Evolutionary conservation across 495 filamentous ascomycete genomes (phyloP).

Genomic region (Penicillium paxilli): DNA sequence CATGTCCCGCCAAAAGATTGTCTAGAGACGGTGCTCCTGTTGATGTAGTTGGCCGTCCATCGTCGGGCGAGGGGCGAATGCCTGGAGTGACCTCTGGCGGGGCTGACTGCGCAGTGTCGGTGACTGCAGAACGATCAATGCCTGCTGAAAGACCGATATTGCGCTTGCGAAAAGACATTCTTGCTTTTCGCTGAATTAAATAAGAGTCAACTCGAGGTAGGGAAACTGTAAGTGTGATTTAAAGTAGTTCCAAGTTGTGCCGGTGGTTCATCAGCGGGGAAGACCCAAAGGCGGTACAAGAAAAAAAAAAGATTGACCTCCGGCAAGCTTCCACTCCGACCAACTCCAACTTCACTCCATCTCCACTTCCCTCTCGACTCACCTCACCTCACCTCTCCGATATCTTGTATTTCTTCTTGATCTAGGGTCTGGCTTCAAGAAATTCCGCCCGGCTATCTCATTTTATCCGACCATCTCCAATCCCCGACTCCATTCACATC

Average conservation of each 20-base stretch:
- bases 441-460: too few relatives aligned
- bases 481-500: slow-evolving; percentile 3
- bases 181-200: slow-evolving; percentile 2
- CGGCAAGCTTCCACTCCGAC: slow-evolving; percentile 26
- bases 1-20: slow-evolving; percentile 80
- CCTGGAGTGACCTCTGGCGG: slow-evolving; percentile 56
- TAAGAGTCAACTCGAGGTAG: background rate
- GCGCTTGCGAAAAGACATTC: slow-evolving; percentile 91
- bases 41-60: slow-evolving; percentile 86
- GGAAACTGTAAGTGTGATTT: background rate
- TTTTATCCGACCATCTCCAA: too few relatives aligned
- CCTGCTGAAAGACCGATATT: slow-evolving; percentile 67
- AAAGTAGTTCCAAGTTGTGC: background rate
- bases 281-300: slow-evolving; percentile 31
- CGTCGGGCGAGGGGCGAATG: slow-evolving; percentile 82
- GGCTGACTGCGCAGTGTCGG: slow-evolving; percentile 36
- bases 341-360: slow-evolving; percentile 16
- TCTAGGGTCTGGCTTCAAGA: too few relatives aligned
- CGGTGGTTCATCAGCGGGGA: slow-evolving; percentile 22
- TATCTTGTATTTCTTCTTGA: too few relatives aligned
- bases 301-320: slow-evolving; percentile 32
- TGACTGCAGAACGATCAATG: slow-evolving; percentile 28
- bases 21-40: slow-evolving; percentile 87
- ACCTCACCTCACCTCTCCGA: background rate
- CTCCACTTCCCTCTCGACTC: slow-evolving; percentile 9